Conservation (phyloP, 345 rosid genomes). For the Hevea brasiliensis region DNA sequence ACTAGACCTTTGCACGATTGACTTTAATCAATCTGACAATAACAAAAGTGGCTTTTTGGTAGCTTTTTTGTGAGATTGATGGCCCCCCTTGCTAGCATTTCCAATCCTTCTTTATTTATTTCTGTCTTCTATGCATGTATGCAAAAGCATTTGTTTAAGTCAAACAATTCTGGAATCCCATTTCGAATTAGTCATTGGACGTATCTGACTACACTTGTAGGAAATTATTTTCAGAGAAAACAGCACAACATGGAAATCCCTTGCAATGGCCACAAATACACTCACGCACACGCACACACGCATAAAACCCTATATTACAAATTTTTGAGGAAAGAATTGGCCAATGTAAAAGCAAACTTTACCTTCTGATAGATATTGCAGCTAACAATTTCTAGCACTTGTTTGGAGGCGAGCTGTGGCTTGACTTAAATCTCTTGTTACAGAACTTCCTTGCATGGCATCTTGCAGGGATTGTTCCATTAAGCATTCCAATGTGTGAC, state of each 20-base stretch:
- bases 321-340: not conserved
- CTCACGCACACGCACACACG: not conserved
- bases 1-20: not conserved
- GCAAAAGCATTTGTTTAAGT: not conserved
- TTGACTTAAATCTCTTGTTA: not conserved
- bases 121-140: not conserved
- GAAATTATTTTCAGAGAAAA: too few species aligned
- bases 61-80: not conserved
- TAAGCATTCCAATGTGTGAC: conserved; percentile 1
- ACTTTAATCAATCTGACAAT: too few species aligned
- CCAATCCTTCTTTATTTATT: conserved; percentile 12
- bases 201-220: too few species aligned
- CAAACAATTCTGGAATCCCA: too few species aligned
- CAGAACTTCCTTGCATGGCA: conserved; percentile 15
- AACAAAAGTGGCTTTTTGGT: not conserved
- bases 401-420: not conserved
- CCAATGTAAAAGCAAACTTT: not conserved
- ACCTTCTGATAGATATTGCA: not conserved
- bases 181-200: too few species aligned
- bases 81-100: conserved; percentile 2
- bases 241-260: too few species aligned
- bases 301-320: not conserved
- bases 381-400: conserved; percentile 1
- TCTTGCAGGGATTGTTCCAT: conserved; percentile 10
- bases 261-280: not conserved